Base-by-base conservation (phyloP, 257 asterid species). In the Orobanche coerulescens region DNA sequence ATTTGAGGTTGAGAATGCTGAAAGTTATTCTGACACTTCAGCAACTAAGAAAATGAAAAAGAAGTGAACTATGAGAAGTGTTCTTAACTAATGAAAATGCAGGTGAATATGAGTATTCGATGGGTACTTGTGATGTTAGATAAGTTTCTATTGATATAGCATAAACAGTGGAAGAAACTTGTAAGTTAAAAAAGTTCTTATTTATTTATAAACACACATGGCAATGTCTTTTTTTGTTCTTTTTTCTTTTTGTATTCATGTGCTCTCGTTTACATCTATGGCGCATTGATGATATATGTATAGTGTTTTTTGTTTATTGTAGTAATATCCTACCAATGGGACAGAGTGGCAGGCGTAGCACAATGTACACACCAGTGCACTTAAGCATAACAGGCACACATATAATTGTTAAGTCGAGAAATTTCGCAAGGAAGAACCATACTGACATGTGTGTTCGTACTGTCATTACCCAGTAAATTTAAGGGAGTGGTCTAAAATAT, bases 401-500 rank as follows among this genome's bases (percentile, higher is more conserved):
- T 66, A 37, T 64, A 30, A 20, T 16, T 52, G 33, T 19, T 6
- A 23, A 67, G 62, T 61, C 46, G 46, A 59, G 50, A 58, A 58
- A 20, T 42, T 53, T 30, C 19, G 43, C 37, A 11, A 22, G n/a
- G 63, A 37, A 52, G 63, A 57, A 61, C 19, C 25, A 18, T 33
- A 33, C 16, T 7, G 18, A 24, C 16, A 39, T 58, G 43, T 59
- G 31, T 53, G 20, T 14, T 18, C 61, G 39, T 42, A 37, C 31
- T 40, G 33, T 16, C 13, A 39, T 56, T 25, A 49, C 28, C 31
- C 16, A 12, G 61, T 12, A 2, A 34, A 42, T 28, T 24, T 34
- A 16, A 23, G 20, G 42, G 47, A 20, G 36, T 18, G 8, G 46
- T 49, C 33, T 37, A 59, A 2, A 15, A 34, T 52, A 20, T 25